These are phyloP conservation scores for Graphilbum sp. DNA, from an alignment of 2,329 filamentous ascomycete species.

Conservation along the genomic window DNA sequence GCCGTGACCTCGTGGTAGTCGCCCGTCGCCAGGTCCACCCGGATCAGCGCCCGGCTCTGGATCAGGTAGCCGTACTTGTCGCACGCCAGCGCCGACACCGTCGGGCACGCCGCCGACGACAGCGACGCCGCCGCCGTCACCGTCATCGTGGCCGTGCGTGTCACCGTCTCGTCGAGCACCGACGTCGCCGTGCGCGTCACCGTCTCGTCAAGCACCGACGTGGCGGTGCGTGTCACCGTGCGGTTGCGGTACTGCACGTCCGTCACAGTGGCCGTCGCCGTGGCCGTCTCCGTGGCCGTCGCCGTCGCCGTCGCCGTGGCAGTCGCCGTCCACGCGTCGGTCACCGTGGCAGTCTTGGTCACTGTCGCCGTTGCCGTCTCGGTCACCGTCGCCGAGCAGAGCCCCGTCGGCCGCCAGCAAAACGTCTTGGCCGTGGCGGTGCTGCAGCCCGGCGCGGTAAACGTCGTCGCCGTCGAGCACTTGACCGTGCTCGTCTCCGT, in stretches of 20 bases:
- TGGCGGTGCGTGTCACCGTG: background rate
- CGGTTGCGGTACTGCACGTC: background rate
- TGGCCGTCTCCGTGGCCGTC: background rate
- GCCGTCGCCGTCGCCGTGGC: constrained; percentile 1
- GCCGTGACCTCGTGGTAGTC: background rate
- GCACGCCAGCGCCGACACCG: constrained; percentile 3
- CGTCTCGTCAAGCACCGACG: background rate
- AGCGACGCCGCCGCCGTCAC: background rate
- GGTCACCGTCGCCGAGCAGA: background rate
- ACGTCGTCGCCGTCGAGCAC: background rate
- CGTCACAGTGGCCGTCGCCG: background rate
- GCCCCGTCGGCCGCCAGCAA: constrained; percentile 1
- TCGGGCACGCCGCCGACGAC: background rate
- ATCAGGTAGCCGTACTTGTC: constrained; percentile 9
- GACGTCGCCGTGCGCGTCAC: background rate
- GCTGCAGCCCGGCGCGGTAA: background rate
- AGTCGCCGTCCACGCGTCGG: background rate
- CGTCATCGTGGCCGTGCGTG: background rate
- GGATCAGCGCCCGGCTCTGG: constrained; percentile 4
- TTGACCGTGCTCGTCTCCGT: background rate
- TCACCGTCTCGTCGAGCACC: background rate
- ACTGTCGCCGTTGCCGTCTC: background rate
- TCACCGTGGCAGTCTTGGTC: background rate
- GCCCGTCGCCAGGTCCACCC: constrained; percentile 7
- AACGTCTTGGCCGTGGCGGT: background rate